Percentiles rank a stretch among this genome's conserved stretches.
phyloP scores from a whole-genome alignment of 2,329 filamentous ascomycete species.

The Coniochaeta prunicola region DNA sequence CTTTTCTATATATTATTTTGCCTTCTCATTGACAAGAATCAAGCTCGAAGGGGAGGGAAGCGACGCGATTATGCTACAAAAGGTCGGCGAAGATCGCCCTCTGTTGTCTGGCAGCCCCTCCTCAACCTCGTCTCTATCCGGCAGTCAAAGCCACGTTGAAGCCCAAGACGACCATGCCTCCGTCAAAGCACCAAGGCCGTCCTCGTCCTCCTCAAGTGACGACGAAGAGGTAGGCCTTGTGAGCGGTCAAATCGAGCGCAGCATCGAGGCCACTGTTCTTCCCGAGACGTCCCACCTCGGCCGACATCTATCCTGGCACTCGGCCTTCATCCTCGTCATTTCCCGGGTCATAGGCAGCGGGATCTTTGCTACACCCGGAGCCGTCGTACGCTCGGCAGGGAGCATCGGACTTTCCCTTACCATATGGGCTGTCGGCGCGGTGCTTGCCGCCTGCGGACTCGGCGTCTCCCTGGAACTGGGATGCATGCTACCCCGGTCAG shows the following conservation, averaged over 20 bases:
- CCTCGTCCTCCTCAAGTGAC: neutral
- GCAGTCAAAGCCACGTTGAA: neutral
- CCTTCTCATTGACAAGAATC: neutral
- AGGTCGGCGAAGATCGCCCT: neutral
- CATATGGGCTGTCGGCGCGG: constrained; percentile 56
- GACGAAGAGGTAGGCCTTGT: neutral
- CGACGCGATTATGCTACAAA: neutral
- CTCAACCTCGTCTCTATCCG: neutral
- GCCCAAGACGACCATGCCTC: neutral
- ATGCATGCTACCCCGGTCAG: constrained; percentile 62
- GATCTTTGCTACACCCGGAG: constrained; percentile 65
- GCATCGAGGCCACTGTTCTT: constrained; percentile 49
- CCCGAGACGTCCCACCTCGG: constrained; percentile 52
- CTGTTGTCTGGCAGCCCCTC: neutral
- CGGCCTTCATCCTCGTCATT: constrained; percentile 60
- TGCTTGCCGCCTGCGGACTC: constrained; percentile 54
- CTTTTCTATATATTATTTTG: neutral
- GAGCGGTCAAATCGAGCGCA: constrained; percentile 6
- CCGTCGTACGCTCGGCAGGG: constrained; percentile 59
- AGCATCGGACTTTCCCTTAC: constrained; percentile 56
- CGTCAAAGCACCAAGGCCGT: neutral
- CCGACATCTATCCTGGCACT: constrained; percentile 54
- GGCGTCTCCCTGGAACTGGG: constrained; percentile 60
- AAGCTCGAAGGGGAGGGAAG: neutral
- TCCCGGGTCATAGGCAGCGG: constrained; percentile 63